Percentiles rank a stretch among this genome's conserved stretches.
phyloP scores from a whole-genome alignment of 345 rosid genomes.

The Pistacia vera region DNA sequence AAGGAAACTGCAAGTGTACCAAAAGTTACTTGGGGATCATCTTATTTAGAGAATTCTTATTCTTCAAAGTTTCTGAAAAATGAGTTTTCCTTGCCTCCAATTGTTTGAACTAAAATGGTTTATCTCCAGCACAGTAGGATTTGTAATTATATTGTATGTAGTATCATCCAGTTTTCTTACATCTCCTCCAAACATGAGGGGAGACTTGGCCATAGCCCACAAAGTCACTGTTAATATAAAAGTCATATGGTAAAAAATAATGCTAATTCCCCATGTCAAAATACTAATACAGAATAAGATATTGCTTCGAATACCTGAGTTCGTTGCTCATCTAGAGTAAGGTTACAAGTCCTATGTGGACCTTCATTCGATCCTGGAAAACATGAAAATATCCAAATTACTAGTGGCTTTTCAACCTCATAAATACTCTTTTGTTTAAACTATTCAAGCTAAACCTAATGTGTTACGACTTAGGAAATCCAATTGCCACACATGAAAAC shows the following conservation, averaged over 20 bases:
- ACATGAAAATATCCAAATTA: constrained; percentile 23
- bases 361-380: constrained; percentile 70
- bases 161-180: constrained; percentile 64
- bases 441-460: background rate
- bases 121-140: constrained; percentile 71
- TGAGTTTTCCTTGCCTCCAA: constrained; percentile 53
- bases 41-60: background rate
- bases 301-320: constrained; percentile 55
- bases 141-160: constrained; percentile 67
- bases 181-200: constrained; percentile 96
- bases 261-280: background rate
- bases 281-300: background rate
- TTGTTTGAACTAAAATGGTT: constrained; percentile 73
- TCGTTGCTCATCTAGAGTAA: constrained; percentile 65
- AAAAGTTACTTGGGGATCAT: constrained; percentile 10
- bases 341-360: constrained; percentile 73
- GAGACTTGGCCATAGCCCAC: constrained; percentile 94
- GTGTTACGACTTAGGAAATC: background rate
- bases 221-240: constrained; percentile 67
- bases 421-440: constrained; percentile 7
- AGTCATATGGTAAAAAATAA: constrained; percentile 2
- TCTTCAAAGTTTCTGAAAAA: constrained; percentile 5
- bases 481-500: background rate
- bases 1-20: constrained; percentile 53
- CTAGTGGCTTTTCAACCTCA: constrained; percentile 1